Base-by-base conservation (phyloP, 106 monocot species). In the Platanthera zijinensis region DNA sequence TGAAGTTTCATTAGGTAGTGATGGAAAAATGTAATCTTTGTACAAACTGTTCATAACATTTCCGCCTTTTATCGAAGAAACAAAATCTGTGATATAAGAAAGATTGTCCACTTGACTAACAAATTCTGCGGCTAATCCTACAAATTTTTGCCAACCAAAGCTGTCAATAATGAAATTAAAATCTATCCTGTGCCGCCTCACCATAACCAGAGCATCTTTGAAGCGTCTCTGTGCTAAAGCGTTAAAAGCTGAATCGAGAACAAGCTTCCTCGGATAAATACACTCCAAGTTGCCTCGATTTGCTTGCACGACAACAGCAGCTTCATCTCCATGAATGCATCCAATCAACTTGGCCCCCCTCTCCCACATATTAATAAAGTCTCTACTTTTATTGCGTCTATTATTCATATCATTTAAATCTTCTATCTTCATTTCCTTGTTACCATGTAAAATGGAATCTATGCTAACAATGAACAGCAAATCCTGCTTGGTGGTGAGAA, bases 151-250 rank as follows among this genome's bases (percentile, higher is more conserved):
- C 86, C 83, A 85, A 69, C 94, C 99, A 86, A 81, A 92, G 64
- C 90, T 92, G 77, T 99, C 99, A 80, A 92, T 83, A 69, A 99
- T 86, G 12, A 99, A n/a, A 78, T 94, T 99, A 74, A 99, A 94
- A 83, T 99, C 94, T 75, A 99, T 99, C 71, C 99, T 83, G 76
- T 94, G 99, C 30, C 99, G 83, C 82, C 99, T 94, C 71, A 99
- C 94, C 92, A 99, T 90, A 52, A 80, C 81, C 73, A 99, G 53
- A 56, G 92, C 90, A 78, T 92, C 90, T 90, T 71, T 85, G 57
- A 90, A 94, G 15, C 94, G 92, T 28, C 64, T 57, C 77, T 90
- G 88, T 5, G 54, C 21, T 82, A 99, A 66, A 84, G 94, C 89
- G 85, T 88, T 92, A 66, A 81, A 74, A 70, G 94, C 88, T 13